Conservation (phyloP, 2,329 filamentous ascomycete species). For the Fusarium compactum region DNA sequence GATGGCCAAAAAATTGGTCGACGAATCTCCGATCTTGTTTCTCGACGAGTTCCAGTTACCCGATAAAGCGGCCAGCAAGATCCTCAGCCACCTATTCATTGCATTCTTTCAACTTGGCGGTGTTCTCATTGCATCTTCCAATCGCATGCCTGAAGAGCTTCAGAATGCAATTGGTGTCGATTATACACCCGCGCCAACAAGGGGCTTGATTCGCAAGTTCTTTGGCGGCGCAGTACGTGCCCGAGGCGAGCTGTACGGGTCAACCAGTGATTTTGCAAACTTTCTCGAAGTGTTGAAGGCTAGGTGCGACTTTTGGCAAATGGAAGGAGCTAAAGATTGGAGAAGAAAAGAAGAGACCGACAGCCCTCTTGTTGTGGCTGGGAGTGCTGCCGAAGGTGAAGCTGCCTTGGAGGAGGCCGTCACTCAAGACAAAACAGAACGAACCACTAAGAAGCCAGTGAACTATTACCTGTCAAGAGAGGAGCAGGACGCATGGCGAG, state of each 20-base stretch:
- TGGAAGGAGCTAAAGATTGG: slow-evolving; percentile 81
- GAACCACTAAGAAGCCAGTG: slow-evolving; percentile 43
- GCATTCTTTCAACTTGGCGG: slow-evolving; percentile 86
- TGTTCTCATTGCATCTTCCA: slow-evolving; percentile 83
- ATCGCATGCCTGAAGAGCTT: slow-evolving; percentile 85
- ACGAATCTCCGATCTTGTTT: slow-evolving; percentile 81
- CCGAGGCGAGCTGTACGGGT: slow-evolving; percentile 66
- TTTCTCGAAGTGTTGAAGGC: slow-evolving; percentile 83
- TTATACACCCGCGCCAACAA: slow-evolving; percentile 69
- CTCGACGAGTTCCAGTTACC: slow-evolving; percentile 88
- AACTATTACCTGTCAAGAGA: slow-evolving; percentile 49
- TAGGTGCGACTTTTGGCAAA: slow-evolving; percentile 86
- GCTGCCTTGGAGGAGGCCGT: not conserved
- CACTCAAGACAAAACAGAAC: slow-evolving; percentile 31
- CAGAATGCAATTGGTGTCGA: slow-evolving; percentile 79
- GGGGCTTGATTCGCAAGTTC: slow-evolving; percentile 63
- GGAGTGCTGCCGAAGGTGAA: not conserved
- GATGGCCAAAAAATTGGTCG: slow-evolving; percentile 80
- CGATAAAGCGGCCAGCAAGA: slow-evolving; percentile 81
- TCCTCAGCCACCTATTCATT: slow-evolving; percentile 82
- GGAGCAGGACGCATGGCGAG: slow-evolving; percentile 48
- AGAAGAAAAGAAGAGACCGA: slow-evolving; percentile 64
- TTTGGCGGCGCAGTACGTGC: slow-evolving; percentile 55
- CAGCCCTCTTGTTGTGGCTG: slow-evolving; percentile 5
- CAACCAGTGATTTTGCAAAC: slow-evolving; percentile 77